Base-by-base conservation (phyloP, 1,139 yeast species). In the Lodderomyces parapsilosis region DNA sequence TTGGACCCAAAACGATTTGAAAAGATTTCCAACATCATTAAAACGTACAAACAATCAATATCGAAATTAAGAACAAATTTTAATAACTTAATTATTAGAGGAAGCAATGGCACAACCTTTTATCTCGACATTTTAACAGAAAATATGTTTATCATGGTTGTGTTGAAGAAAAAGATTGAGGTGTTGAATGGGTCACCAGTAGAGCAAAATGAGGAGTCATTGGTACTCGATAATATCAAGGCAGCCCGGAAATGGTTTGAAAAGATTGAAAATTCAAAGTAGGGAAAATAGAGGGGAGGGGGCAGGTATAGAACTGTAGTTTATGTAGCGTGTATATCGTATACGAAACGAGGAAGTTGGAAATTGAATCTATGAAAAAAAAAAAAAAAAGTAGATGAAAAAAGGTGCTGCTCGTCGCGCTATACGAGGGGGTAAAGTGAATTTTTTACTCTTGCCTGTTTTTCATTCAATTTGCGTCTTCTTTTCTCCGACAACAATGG, bases 1-100 rank as follows among this genome's bases (percentile, higher is more conserved):
- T 65, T 82, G 48, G 98, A 90, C 59, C 96, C 98, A 3, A 90
- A 91, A 57, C 71, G 98, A 53, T 93, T 91, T 58, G 99, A 93
- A 59, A 91, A 91, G 62, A 90, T 93, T 25, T 86, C 96, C 31
- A 91, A 90, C 60, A 90, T 91, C 46, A 89, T 93, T 71, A 93
- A 93, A 58, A 90, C 96, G 11, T 93, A 88, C 65, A 91, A 93
- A 58, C 97, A 93, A 64, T 86, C 96, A 49, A 90, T 95, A 42
- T 83, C 90, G 41, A 90, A 90, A 62, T 74, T 93, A 59, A 79
- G 96, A 58, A 81, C 96, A 0, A 89, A 86, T 56, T 88, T 93
- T 62, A 84, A 80, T 50, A 85, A 88, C 42, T 68, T 91, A 42
- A 80, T 87, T 17, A 72, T 93, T 37, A 81, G 86, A 47, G 96